Base-by-base conservation (phyloP, 2,329 filamentous ascomycete species). In the Cladosporium sphaerospermum region DNA sequence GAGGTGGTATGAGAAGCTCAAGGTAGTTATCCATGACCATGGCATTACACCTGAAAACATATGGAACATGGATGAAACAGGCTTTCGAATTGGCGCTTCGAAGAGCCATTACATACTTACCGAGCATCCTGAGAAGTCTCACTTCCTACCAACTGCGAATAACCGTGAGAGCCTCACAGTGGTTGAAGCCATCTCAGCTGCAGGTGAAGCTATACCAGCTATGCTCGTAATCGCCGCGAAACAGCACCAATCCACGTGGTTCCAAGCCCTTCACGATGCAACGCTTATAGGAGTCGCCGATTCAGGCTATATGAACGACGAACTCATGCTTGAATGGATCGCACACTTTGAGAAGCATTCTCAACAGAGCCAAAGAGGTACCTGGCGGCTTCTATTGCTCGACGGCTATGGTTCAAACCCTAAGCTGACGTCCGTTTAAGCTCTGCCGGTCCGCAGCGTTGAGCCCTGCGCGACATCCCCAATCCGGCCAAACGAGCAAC, bases 291-390 rank as follows among this genome's bases (percentile, higher is more conserved):
- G 19, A 11, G 14, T 45, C 16, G 19, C 32, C 14, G 45, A 54
- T 31, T 41, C 34, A 31, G 41, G 45, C 40, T 57, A 52, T 44
- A 52, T 39, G 11, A 58, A 55, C 44, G 40, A 58, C 28, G 19
- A 52, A n/a, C 4, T 58, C 10, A 33, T 10, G 8, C 18, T 55
- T 14, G 23, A 42, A n/a, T 58, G 45, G 52, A 19, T 58, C 13
- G 33, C 34, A 45, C 39, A 55, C 39, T 58, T 57, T 49, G n/a
- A 58, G 19, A 8, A 19, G 23, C 19, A 41, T 42, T 41, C 28
- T 19, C n/a, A 55, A 3, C 23, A 11, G 6, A 7, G 18, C 11
- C 19, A 44, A 28, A n/a, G 19, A 36, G 9, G 19, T 6, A 4
- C 5, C 4, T 48, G 39, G 13, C 23, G 47, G 32, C 16, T 58